A percentile compares a stretch with the other conserved stretches of the same genome.
phyloP scores from a whole-genome alignment of 352 stramenopile genomes.

The Plasmopara viticola region DNA sequence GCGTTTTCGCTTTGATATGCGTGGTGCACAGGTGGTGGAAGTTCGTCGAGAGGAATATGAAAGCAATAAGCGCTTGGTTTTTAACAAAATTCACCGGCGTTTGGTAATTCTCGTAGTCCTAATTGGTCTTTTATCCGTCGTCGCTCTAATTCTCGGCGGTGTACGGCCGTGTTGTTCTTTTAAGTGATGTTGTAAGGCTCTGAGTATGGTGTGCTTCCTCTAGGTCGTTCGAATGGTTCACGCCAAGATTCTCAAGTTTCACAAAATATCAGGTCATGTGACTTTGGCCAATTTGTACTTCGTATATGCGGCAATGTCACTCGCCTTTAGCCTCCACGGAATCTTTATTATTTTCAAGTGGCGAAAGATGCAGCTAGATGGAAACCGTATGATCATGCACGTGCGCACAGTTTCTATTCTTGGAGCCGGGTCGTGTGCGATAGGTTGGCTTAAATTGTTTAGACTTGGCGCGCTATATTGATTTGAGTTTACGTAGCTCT shows the following conservation, averaged over 20 bases:
- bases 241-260: conserved; percentile 44
- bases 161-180: conserved; percentile 24
- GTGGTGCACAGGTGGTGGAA: conserved; percentile 56
- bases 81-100: conserved; percentile 68
- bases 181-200: no score
- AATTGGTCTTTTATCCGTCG: conserved; percentile 39
- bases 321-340: conserved; percentile 53
- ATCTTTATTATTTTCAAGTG: conserved; percentile 69
- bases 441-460: conserved; percentile 24
- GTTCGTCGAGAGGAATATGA: conserved; percentile 68
- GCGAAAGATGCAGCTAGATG: conserved; percentile 47
- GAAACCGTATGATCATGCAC: conserved; percentile 64
- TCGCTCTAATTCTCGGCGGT: conserved; percentile 41
- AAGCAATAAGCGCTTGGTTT: conserved; percentile 60
- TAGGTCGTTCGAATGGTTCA: conserved; percentile 52
- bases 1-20: conserved; percentile 67
- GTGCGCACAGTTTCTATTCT: conserved; percentile 56
- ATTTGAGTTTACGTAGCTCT: conserved; percentile 26
- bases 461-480: not conserved
- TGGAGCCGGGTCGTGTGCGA: conserved; percentile 36
- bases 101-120: conserved; percentile 51
- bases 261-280: conserved; percentile 23
- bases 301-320: conserved; percentile 38
- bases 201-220: not conserved
- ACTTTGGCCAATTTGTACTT: conserved; percentile 60